Percentiles rank a stretch among this genome's conserved stretches.
These are phyloP conservation scores for Eucalyptus curtisii DNA, from an alignment of 345 rosid species.

Conservation along the genomic window DNA sequence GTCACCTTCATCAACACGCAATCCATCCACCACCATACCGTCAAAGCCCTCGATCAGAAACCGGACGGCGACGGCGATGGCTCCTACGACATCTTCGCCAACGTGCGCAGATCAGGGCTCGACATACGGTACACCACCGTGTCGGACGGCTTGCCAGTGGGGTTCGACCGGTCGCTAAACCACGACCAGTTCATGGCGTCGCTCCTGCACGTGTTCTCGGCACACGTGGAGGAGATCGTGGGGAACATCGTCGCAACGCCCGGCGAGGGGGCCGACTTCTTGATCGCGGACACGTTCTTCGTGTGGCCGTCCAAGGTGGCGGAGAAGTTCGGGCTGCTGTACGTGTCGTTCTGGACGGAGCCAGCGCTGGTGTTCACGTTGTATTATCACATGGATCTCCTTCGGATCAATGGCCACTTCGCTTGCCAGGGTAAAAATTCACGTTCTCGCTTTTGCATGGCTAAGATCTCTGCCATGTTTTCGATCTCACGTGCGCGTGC, in stretches of 20 bases:
- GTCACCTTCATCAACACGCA: slow-evolving; percentile 63
- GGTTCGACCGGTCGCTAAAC: slow-evolving; percentile 47
- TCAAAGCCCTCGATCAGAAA: neutral
- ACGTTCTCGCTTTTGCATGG: neutral
- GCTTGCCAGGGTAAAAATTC: slow-evolving; percentile 21
- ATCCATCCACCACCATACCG: slow-evolving; percentile 36
- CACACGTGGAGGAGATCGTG: slow-evolving; percentile 36
- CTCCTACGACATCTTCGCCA: slow-evolving; percentile 24
- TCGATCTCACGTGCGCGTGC: neutral
- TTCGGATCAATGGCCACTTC: slow-evolving; percentile 41
- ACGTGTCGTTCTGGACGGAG: slow-evolving; percentile 67
- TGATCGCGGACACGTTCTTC: slow-evolving; percentile 55
- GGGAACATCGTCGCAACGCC: neutral
- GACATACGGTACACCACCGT: slow-evolving; percentile 46
- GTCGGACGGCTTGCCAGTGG: slow-evolving; percentile 43
- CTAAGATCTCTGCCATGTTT: neutral
- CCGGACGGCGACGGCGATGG: neutral
- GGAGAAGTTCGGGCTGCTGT: slow-evolving; percentile 23
- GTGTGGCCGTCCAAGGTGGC: slow-evolving; percentile 50
- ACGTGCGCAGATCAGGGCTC: slow-evolving; percentile 5
- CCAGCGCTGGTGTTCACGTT: slow-evolving; percentile 47
- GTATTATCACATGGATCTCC: slow-evolving; percentile 46
- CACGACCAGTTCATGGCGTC: slow-evolving; percentile 48
- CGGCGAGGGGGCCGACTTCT: slow-evolving; percentile 19
- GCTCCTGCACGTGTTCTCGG: slow-evolving; percentile 38